A percentile compares a stretch with the other conserved stretches of the same genome.
These are phyloP conservation scores for Mariannaea elegans DNA, from an alignment of 2,329 filamentous ascomycete genomes.

Conservation along the genomic window DNA sequence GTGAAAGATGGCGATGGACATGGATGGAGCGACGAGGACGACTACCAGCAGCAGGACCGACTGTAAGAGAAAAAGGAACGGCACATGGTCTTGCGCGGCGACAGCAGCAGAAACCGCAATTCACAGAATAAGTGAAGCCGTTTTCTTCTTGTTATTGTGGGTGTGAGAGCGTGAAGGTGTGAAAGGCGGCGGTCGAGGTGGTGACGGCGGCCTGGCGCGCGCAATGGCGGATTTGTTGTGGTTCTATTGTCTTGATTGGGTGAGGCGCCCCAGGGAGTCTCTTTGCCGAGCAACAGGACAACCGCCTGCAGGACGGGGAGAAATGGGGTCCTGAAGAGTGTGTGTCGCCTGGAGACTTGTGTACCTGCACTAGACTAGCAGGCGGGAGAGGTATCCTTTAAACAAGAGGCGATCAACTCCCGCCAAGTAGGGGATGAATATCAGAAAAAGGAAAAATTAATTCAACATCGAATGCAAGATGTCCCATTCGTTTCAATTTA, in stretches of 20 bases:
- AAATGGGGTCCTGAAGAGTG: neutral
- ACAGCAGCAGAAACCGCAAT: constrained; percentile 25
- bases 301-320: constrained; percentile 10
- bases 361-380: constrained; percentile 12
- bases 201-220: constrained; percentile 37
- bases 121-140: constrained; percentile 1
- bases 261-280: constrained; percentile 16
- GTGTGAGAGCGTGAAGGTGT: constrained; percentile 28
- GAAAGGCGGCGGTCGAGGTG: constrained; percentile 23
- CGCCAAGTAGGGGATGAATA: no score
- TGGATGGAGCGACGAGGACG: constrained; percentile 25
- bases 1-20: constrained; percentile 24
- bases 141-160: constrained; percentile 15
- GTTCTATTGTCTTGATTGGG: constrained; percentile 31
- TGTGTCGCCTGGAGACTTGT: constrained; percentile 5
- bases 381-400: constrained; percentile 49
- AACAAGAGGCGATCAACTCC: no score
- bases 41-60: constrained; percentile 33
- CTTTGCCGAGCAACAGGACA: constrained; percentile 39
- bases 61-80: constrained; percentile 29
- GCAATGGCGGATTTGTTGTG: constrained; percentile 28
- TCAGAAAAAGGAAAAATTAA: no score
- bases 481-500: no score
- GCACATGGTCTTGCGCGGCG: constrained; percentile 36
- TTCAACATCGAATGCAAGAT: no score